Base-by-base conservation (phyloP, 371 early-diverging fungal genomes). In the Mucor plumbeus region DNA sequence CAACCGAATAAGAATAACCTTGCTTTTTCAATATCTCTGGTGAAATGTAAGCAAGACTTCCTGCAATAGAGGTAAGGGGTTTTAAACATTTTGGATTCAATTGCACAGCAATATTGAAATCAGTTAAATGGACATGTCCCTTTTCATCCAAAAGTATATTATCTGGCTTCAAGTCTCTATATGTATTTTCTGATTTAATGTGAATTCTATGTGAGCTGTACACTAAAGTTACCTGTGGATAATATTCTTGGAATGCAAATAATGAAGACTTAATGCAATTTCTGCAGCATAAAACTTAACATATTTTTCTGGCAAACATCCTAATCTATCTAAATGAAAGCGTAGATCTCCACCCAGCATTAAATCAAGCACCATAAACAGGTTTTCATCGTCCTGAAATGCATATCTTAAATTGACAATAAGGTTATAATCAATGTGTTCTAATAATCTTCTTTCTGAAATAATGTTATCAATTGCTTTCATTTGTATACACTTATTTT, bases 271-370 rank as follows among this genome's bases (percentile, higher is more conserved):
- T 14, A 89, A 68, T 5, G 88, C 86, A 15, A 94, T 56, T 67
- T 95, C 91, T 5, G 95, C 95, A 11, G 89, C 81, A 79, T 92
- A 94, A 71, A 94, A 92, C 19, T 83, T 85, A 21, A 93, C 90
- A 13, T 88, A 86, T 13, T 89, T 87, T 65, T 95, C 95, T 38
- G 80, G 77, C 72, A 94, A 63, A 8, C 65, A 58, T 2, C 89
- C 87, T 15, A 79, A 67, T 14, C 88, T 77, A 55, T 92, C 91
- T 6, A 93, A 75, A 72, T 92, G 89, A 64, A 90, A 92, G 4
- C 93, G 87, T 43, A 97, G 75, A 76, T 97, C 98, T 7, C 97
- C 97, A 55, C 97, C 96, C 6, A 91, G 70, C 91, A 90, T 92
- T 10, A 92, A 78, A 74, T 93, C 94, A 15, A 93, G 68, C 7